Percentiles rank a stretch among this genome's conserved stretches.
Evolutionary conservation across 2,329 filamentous ascomycete species (phyloP).

Genomic region (Cladosporium oxysporum): DNA sequence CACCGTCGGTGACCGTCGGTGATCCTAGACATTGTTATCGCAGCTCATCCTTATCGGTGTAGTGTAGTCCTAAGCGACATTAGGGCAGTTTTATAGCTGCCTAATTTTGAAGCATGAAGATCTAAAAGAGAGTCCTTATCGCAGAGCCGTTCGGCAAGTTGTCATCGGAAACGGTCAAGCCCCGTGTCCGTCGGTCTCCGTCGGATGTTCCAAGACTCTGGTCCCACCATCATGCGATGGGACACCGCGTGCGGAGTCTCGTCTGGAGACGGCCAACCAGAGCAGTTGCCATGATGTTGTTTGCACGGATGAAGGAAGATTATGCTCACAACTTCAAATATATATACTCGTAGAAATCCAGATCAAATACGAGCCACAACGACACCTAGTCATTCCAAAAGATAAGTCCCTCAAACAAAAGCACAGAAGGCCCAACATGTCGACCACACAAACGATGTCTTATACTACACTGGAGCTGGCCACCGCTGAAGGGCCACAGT

Average conservation of each 20-base stretch:
- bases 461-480: constrained; percentile 8
- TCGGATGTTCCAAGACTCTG: not conserved
- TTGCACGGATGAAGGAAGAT: not conserved
- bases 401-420: not conserved
- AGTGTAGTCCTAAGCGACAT: not conserved
- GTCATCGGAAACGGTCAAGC: not conserved
- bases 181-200: not conserved
- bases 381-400: not conserved
- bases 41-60: not conserved
- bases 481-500: not conserved
- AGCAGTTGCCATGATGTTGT: not conserved
- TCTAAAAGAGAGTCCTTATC: not conserved
- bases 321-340: not conserved
- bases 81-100: not conserved
- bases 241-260: not conserved
- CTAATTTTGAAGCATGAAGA: not conserved
- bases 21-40: not conserved
- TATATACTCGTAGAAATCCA: not conserved
- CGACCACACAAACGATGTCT: not conserved
- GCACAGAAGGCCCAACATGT: not conserved
- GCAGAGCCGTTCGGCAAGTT: not conserved
- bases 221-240: not conserved
- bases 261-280: not conserved
- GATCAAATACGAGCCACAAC: not conserved
- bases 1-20: constrained; percentile 8